These are phyloP conservation scores for Boletus edulis DNA, from an alignment of 768 basidiomycete genomes.

Conservation along the genomic window DNA sequence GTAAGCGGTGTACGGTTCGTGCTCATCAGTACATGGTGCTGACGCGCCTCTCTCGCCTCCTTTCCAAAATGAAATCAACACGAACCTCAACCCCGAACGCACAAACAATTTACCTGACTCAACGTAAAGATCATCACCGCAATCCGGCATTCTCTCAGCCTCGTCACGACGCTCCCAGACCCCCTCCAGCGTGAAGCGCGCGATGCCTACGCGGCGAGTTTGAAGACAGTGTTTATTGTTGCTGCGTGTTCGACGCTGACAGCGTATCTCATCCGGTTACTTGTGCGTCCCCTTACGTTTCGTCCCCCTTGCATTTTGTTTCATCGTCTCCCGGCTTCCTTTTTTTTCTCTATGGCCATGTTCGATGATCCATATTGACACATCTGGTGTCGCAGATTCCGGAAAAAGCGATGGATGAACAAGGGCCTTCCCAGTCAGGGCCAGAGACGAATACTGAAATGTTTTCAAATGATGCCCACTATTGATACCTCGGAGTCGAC, in stretches of 20 bases:
- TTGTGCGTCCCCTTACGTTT: conserved; percentile 1
- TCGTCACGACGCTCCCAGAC: conserved; percentile 9
- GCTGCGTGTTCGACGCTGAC: conserved; percentile 17
- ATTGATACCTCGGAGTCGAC: no score
- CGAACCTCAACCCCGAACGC: no score
- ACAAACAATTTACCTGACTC: no score
- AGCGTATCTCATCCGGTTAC: conserved; percentile 15
- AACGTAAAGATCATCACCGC: conserved; percentile 11
- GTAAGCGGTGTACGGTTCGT: not conserved
- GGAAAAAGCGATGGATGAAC: conserved; percentile 6
- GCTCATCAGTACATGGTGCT: not conserved
- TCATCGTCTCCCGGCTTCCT: not conserved
- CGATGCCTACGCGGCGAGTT: conserved; percentile 20
- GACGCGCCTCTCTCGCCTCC: not conserved
- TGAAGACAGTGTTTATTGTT: conserved; percentile 15
- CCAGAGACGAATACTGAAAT: no score
- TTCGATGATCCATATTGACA: not conserved
- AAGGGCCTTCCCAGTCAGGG: no score
- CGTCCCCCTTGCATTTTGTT: not conserved
- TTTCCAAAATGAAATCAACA: no score
- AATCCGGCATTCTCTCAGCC: conserved; percentile 20
- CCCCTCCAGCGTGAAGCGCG: conserved; percentile 15
- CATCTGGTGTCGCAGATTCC: conserved; percentile 5
- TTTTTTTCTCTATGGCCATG: not conserved
- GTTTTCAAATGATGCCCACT: no score